Evolutionary conservation across 768 basidiomycete genomes (phyloP), one percentile per base, ranked within the genome.

Genomic region (Mycena chlorophos): DNA sequence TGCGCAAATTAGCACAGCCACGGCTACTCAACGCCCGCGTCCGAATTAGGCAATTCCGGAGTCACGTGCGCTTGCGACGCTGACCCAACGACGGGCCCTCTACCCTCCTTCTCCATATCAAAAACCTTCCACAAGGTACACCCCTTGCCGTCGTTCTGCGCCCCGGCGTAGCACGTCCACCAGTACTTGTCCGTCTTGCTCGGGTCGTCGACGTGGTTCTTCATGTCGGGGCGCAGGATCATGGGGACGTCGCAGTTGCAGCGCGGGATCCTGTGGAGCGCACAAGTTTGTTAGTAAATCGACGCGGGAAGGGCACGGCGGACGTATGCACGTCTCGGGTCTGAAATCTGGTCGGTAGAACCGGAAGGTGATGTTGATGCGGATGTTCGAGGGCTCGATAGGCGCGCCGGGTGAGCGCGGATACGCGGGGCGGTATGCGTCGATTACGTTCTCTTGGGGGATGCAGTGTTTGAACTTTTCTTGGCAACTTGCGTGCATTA

Each of bases 401-500:
- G 55, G 59, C 5, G 28, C 63, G 25, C 65, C 69, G 3, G 67
- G 61, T 2, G 62, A 63, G 43, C 60, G 64, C 29, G 85, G 81
- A 58, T 70, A 78, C 1, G 78, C 65, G 3, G 91, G 89, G 28
- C 79, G 80, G 66, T 83, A 91, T n/a, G 87, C 62, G 64, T 93
- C 91, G 37, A 93, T 78, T 2, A 80, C 73, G 12, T 75, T 67
- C 57, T 90, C 88, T 1, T 90, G 86, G 19, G 88, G 90, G 17
- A 92, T 79, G 3, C 84, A 79, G 60, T 92, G 89, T 63, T 93
- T 93, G 72, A 88, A 93, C 37, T 74, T 76, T 65, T 93, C 91
- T 74, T 93, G 91, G 55, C 86, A 87, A 16, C 85, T 82, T 1
- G 90, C 88, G 62, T 93, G 91, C 91, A 93, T 93, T 54, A 93